Percentiles rank a stretch among this genome's conserved stretches.
phyloP scores from a whole-genome alignment of 176 grass and related monocot species.

The Carex littledalei region DNA sequence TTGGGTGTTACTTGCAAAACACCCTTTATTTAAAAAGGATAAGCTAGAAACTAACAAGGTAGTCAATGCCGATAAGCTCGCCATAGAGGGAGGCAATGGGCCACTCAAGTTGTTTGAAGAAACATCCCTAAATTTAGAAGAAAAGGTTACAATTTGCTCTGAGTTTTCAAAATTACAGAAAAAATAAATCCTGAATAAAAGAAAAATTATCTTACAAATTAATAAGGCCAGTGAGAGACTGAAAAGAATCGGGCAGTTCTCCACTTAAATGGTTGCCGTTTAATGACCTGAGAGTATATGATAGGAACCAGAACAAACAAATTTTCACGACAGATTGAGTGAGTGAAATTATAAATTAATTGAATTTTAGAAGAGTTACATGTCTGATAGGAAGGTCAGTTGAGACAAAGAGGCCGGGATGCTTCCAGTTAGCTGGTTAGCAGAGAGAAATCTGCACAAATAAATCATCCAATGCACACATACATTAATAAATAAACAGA shows the following conservation, averaged over 20 bases:
- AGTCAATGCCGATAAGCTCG: conserved; percentile 69
- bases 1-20: conserved; percentile 11
- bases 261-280: conserved; percentile 74
- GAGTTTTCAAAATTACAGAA: conserved; percentile 12
- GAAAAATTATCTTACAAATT: conserved; percentile 58
- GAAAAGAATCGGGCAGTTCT: conserved; percentile 77
- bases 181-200: background rate
- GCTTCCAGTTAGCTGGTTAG: conserved; percentile 73
- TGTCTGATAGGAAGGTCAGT: conserved; percentile 50
- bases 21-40: conserved; percentile 8
- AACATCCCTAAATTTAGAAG: conserved; percentile 62
- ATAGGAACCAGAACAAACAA: conserved; percentile 3
- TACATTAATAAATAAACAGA: background rate
- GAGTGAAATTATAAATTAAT: background rate
- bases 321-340: conserved; percentile 7
- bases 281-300: conserved; percentile 58
- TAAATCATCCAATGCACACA: conserved; percentile 2
- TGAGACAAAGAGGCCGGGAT: conserved; percentile 77
- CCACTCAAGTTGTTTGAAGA: conserved; percentile 86
- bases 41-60: conserved; percentile 65
- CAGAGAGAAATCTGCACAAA: conserved; percentile 75
- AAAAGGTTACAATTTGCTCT: conserved; percentile 15
- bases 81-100: conserved; percentile 68
- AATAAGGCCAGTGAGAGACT: conserved; percentile 46
- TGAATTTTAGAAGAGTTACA: conserved; percentile 53